A percentile compares a stretch with the other conserved stretches of the same genome.
Conservation (phyloP, 352 stramenopile species). For the Phytophthora litchii region DNA sequence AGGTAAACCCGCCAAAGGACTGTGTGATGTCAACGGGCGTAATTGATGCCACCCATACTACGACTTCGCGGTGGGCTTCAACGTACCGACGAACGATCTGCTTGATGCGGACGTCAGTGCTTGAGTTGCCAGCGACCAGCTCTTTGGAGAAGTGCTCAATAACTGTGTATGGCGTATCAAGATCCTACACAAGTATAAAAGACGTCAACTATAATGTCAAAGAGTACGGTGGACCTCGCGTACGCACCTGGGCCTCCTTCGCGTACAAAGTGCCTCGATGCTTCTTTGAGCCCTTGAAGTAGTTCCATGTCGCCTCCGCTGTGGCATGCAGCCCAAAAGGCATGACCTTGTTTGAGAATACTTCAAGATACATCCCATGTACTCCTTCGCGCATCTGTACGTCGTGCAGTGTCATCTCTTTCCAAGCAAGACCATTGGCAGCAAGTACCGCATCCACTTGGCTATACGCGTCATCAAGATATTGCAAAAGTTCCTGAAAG, state of each 20-base stretch:
- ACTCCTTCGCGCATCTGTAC: constrained; percentile 32
- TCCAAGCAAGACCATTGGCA: constrained; percentile 33
- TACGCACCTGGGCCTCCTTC: constrained; percentile 37
- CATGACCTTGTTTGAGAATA: constrained; percentile 39
- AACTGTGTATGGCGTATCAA: constrained; percentile 56
- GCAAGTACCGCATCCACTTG: constrained; percentile 33
- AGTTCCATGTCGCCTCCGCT: constrained; percentile 38
- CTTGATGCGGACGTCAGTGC: constrained; percentile 56
- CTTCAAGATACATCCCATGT: constrained; percentile 34
- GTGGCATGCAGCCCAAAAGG: constrained; percentile 33
- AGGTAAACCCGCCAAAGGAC: constrained; percentile 39
- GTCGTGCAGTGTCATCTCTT: constrained; percentile 34
- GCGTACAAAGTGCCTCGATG: constrained; percentile 39
- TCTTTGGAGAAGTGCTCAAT: constrained; percentile 69
- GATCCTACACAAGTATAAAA: constrained; percentile 15
- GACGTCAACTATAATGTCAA: background rate
- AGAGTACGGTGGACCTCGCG: too few species aligned
- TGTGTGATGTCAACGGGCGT: constrained; percentile 52
- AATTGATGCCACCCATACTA: constrained; percentile 63
- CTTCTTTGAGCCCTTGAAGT: constrained; percentile 45
- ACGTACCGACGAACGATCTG: constrained; percentile 69
- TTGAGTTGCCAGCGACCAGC: constrained; percentile 52
- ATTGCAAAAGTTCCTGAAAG: constrained; percentile 30
- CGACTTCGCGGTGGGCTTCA: constrained; percentile 60
- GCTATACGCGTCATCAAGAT: constrained; percentile 29